A percentile compares a stretch with the other conserved stretches of the same genome.
These are phyloP conservation scores for Naganishia albida DNA, from an alignment of 1,284 basidiomycete species.

Conservation along the genomic window DNA sequence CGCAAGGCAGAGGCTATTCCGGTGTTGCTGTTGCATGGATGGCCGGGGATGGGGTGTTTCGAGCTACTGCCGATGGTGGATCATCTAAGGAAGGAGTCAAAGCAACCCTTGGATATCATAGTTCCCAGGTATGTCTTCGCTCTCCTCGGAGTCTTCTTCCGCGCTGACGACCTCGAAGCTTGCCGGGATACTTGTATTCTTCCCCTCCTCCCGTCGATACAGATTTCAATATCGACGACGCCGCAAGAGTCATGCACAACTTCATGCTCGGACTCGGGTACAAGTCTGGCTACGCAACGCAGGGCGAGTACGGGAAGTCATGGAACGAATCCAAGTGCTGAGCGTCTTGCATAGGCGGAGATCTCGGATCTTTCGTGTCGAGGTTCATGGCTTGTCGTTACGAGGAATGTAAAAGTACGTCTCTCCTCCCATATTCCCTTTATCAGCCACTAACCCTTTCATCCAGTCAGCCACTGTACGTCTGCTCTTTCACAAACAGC, in stretches of 20 bases:
- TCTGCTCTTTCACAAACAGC: background rate
- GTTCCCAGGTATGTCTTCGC: conserved; percentile 33
- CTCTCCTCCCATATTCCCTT: conserved; percentile 41
- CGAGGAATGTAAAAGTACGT: conserved; percentile 44
- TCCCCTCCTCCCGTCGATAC: conserved; percentile 44
- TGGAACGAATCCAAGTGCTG: background rate
- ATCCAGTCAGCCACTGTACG: conserved; percentile 44
- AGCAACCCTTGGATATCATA: conserved; percentile 33
- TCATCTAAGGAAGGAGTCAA: conserved; percentile 38
- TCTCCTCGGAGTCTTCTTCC: conserved; percentile 15
- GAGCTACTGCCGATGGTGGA: conserved; percentile 46
- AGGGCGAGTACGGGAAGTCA: conserved; percentile 38
- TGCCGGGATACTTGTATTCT: conserved; percentile 49
- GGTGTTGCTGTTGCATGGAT: conserved; percentile 49
- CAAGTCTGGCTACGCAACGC: conserved; percentile 44
- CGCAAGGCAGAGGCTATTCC: conserved; percentile 42
- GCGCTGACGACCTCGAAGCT: conserved; percentile 41
- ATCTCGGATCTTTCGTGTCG: conserved; percentile 46
- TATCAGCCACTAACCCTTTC: conserved; percentile 45
- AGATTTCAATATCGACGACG: conserved; percentile 43
- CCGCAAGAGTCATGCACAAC: conserved; percentile 43
- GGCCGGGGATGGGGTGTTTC: conserved; percentile 47
- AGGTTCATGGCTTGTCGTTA: conserved; percentile 36
- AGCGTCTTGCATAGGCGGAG: conserved; percentile 35
- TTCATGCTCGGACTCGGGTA: conserved; percentile 53